Conservation (phyloP, 345 rosid species). For the Litchi chinensis region DNA sequence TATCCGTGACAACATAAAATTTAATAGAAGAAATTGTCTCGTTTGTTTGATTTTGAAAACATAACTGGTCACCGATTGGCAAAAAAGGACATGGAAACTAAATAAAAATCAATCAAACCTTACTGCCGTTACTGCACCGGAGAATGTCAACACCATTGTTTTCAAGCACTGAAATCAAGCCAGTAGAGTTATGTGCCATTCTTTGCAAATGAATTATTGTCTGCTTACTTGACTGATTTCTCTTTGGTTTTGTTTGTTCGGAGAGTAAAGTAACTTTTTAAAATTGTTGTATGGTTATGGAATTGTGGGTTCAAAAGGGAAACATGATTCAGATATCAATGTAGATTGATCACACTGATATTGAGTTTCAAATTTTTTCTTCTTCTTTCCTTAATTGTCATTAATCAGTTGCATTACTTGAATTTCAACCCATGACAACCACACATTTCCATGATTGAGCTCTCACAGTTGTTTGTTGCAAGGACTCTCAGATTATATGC, state of each 20-base stretch:
- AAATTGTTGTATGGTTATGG: neutral
- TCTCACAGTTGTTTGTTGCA: no score
- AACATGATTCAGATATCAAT: no score
- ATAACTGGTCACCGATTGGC: neutral
- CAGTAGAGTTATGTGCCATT: neutral
- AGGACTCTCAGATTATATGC: no score
- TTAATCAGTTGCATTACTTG: no score
- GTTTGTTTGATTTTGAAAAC: no score
- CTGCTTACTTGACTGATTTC: neutral
- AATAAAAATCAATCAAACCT: neutral
- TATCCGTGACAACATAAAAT: no score
- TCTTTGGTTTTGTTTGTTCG: neutral
- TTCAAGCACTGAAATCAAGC: neutral
- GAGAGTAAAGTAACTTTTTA: neutral
- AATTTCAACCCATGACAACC: no score
- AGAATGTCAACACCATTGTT: neutral
- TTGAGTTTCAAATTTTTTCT: no score
- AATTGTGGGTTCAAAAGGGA: neutral
- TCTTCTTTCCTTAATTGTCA: no score
- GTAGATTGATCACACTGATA: no score
- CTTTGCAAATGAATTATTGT: neutral
- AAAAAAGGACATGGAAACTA: neutral
- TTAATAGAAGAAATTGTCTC: no score
- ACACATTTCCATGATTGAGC: no score
- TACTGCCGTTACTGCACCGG: neutral